Conservation (phyloP, 2,329 filamentous ascomycete genomes). For the Fusarium fujikuroi region DNA sequence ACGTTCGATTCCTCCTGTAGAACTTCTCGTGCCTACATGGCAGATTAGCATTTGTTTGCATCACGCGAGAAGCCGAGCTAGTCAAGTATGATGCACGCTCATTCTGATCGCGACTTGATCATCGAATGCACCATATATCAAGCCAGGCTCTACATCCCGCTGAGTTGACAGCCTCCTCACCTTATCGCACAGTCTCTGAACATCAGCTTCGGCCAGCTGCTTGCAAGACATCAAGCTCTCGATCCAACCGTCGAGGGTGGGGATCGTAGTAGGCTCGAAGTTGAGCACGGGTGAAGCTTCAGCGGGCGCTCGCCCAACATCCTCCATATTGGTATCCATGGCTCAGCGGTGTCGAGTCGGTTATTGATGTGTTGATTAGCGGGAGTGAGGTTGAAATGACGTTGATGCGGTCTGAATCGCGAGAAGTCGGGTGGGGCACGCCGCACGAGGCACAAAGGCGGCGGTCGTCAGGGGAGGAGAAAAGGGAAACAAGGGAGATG, state of each 20-base stretch:
- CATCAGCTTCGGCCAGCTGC: constrained; percentile 93
- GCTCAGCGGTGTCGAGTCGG: constrained; percentile 15
- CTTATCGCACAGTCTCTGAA: constrained; percentile 97
- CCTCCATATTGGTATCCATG: constrained; percentile 99
- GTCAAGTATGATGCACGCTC: constrained; percentile 19
- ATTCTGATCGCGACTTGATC: neutral
- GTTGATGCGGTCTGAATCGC: constrained; percentile 45
- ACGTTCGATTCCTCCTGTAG: constrained; percentile 98
- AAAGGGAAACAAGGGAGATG: constrained; percentile 23
- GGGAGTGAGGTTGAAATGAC: constrained; percentile 41
- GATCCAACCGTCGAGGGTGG: constrained; percentile 97
- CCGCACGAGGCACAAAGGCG: constrained; percentile 40
- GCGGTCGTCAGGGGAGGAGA: constrained; percentile 40
- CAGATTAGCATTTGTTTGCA: constrained; percentile 46
- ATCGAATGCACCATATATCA: neutral
- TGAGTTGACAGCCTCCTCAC: constrained; percentile 58
- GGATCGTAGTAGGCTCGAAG: constrained; percentile 86
- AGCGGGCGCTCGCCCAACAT: constrained; percentile 87
- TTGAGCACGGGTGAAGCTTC: constrained; percentile 75
- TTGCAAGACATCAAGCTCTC: constrained; percentile 99
- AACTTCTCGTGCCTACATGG: constrained; percentile 85
- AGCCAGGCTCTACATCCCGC: neutral
- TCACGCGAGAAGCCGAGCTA: constrained; percentile 48
- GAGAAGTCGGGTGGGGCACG: constrained; percentile 45
- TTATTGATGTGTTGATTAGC: constrained; percentile 23